Conservation (phyloP, 306 rosid species). For the Quercus ilex region DNA sequence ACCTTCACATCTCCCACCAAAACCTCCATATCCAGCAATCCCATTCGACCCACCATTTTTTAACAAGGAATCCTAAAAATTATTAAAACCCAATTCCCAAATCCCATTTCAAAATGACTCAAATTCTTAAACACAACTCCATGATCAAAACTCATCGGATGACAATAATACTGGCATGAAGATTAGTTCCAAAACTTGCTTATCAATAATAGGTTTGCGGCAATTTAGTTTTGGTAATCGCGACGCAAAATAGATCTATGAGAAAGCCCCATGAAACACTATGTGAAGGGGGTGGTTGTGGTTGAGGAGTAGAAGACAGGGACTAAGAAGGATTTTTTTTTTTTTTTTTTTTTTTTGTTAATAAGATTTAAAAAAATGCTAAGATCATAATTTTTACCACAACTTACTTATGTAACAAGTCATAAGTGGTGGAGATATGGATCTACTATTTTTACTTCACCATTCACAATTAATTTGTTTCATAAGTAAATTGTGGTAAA, state of each 20-base stretch:
- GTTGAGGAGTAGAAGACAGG: too few species aligned
- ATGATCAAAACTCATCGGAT: slow-evolving; percentile 6
- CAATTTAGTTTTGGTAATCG: slow-evolving; percentile 6
- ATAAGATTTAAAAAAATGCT: too few species aligned
- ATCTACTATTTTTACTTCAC: rapidly evolving
- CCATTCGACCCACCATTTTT: slow-evolving; percentile 44
- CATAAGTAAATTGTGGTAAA: rapidly evolving
- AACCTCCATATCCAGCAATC: slow-evolving; percentile 45
- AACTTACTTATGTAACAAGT: too few species aligned
- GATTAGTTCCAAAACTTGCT: slow-evolving; percentile 13
- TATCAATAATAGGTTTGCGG: slow-evolving; percentile 16
- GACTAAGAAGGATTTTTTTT: too few species aligned
- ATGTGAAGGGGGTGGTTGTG: slow-evolving; percentile 6
- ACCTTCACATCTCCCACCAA: slow-evolving; percentile 37
- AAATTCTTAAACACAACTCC: slow-evolving; percentile 12
- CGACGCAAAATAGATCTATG: slow-evolving; percentile 16
- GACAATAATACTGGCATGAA: slow-evolving; percentile 11
- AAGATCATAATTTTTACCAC: rapidly evolving
- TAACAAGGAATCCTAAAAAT: slow-evolving; percentile 41
- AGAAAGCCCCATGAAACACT: slow-evolving; percentile 22
- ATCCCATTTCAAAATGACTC: slow-evolving; percentile 10
- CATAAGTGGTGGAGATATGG: rapidly evolving
- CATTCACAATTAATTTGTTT: too few species aligned
- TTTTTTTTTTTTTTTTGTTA: too few species aligned
- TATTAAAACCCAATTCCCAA: slow-evolving; percentile 12